Evolutionary conservation across 2,329 filamentous ascomycete genomes (phyloP).

Genomic region (Dactylellina drechsleri): DNA sequence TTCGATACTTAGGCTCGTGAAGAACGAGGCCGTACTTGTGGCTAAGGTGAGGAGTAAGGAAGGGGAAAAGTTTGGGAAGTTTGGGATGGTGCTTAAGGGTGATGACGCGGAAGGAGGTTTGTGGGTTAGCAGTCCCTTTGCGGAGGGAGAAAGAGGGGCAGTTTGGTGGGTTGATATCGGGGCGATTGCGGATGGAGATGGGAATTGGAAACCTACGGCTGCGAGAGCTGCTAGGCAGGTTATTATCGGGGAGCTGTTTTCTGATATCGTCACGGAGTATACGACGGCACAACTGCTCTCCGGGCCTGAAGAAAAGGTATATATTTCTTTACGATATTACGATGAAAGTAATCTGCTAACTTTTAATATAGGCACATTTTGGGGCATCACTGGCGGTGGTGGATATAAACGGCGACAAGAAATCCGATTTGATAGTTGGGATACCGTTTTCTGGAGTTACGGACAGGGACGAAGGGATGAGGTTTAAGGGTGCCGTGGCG

Average conservation of each 20-base stretch:
- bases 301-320: conserved; percentile 55
- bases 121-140: conserved; percentile 56
- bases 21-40: conserved; percentile 24
- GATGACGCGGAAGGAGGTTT: conserved; percentile 44
- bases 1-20: conserved; percentile 47
- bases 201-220: conserved; percentile 3
- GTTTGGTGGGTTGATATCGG: conserved; percentile 58
- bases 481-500: conserved; percentile 56
- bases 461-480: conserved; percentile 47
- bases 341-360: neutral
- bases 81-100: conserved; percentile 55
- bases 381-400: conserved; percentile 45
- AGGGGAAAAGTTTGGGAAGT: conserved; percentile 52
- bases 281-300: conserved; percentile 21
- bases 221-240: conserved; percentile 4
- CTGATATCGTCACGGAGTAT: conserved; percentile 24
- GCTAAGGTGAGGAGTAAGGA: conserved; percentile 47
- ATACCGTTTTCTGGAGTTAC: conserved; percentile 56
- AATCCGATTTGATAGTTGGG: conserved; percentile 55
- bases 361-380: conserved; percentile 36
- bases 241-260: neutral
- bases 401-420: conserved; percentile 41
- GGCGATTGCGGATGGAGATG: conserved; percentile 29
- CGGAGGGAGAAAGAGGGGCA: conserved; percentile 54
- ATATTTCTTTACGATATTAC: neutral